phyloP scores from a whole-genome alignment of 2,329 filamentous ascomycete genomes.

The Botrytis deweyae region DNA sequence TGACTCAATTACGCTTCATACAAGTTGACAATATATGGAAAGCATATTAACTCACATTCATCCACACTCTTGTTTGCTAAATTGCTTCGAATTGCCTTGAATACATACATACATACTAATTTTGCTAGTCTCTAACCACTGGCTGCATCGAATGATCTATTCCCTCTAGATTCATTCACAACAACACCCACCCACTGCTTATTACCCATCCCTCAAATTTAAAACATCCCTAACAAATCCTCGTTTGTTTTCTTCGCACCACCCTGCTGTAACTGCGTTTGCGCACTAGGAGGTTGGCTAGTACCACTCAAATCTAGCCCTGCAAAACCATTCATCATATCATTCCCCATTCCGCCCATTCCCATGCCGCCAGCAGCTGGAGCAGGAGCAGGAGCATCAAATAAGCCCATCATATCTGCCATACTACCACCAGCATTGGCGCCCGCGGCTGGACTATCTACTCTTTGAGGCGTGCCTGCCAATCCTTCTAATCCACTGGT shows the following conservation, averaged over 20 bases:
- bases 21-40: background rate
- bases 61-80: background rate
- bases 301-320: conserved; percentile 70
- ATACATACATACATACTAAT: conserved; percentile 17
- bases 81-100: background rate
- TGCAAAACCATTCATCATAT: conserved; percentile 75
- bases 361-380: conserved; percentile 29
- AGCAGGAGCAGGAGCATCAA: conserved; percentile 46
- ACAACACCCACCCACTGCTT: background rate
- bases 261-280: conserved; percentile 51
- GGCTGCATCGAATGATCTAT: background rate
- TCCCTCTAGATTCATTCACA: too few relatives aligned
- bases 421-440: conserved; percentile 55
- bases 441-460: conserved; percentile 57
- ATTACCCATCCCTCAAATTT: conserved; percentile 25
- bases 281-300: conserved; percentile 63
- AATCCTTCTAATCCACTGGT: conserved; percentile 52
- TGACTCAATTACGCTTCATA: background rate
- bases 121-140: background rate
- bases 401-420: conserved; percentile 77
- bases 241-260: conserved; percentile 52
- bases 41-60: background rate
- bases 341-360: conserved; percentile 30
- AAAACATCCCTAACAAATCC: conserved; percentile 61
- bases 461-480: conserved; percentile 65